Percentiles rank a stretch among this genome's conserved stretches.
Evolutionary conservation across 2,329 filamentous ascomycete species (phyloP).

Genomic region (Cladosporium sp.): DNA sequence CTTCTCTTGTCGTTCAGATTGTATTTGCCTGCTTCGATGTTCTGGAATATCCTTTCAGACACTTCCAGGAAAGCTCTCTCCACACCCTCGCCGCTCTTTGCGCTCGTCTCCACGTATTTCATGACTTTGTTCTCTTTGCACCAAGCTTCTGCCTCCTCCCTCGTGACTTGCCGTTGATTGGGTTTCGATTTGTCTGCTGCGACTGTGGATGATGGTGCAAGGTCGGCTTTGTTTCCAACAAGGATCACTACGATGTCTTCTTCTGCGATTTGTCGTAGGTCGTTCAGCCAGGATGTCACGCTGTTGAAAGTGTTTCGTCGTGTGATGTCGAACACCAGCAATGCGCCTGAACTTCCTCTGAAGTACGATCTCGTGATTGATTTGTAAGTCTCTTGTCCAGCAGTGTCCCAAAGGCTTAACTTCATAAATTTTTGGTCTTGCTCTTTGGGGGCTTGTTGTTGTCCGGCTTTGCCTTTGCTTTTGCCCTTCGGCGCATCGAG

Average conservation of each 20-base stretch:
- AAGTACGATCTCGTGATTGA: too few relatives aligned
- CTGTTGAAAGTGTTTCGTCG: slow-evolving; percentile 82
- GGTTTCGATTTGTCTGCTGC: too few relatives aligned
- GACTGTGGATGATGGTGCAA: slow-evolving; percentile 41
- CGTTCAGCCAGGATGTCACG: slow-evolving; percentile 90
- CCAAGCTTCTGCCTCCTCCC: slow-evolving; percentile 86
- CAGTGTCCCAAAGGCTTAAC: slow-evolving; percentile 85
- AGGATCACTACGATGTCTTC: slow-evolving; percentile 92
- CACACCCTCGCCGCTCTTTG: slow-evolving; percentile 92
- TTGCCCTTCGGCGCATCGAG: slow-evolving; percentile 24
- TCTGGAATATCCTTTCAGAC: slow-evolving; percentile 92
- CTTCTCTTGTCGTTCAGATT: slow-evolving; percentile 90
- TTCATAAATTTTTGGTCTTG: slow-evolving; percentile 78
- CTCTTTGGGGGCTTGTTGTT: slow-evolving; percentile 40
- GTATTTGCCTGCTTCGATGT: slow-evolving; percentile 93
- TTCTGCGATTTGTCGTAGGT: slow-evolving; percentile 92
- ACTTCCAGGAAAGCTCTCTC: slow-evolving; percentile 92
- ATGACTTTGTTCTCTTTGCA: slow-evolving; percentile 81
- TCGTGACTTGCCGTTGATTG: slow-evolving; percentile 70
- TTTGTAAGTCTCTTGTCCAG: slow-evolving; percentile 92
- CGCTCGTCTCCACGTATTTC: slow-evolving; percentile 93
- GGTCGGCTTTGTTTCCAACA: slow-evolving; percentile 92
- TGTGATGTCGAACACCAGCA: slow-evolving; percentile 79
- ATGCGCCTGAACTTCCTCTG: too few relatives aligned
- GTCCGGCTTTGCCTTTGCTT: slow-evolving; percentile 31